Evolutionary conservation across 768 basidiomycete genomes (phyloP).

Genomic region (Thelephora aurantiotincta): DNA sequence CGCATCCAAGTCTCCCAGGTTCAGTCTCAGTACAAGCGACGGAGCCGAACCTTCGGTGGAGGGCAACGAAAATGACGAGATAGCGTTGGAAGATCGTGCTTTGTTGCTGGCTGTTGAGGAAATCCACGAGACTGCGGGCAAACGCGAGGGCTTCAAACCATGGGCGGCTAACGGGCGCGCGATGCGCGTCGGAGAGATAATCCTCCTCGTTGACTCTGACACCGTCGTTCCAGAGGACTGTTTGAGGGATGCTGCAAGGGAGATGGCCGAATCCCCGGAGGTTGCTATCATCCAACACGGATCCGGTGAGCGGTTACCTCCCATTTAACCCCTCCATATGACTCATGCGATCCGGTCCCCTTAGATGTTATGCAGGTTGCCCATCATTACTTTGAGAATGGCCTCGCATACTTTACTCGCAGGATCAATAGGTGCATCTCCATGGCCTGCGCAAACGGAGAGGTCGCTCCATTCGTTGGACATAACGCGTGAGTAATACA

Average conservation of each 20-base stretch:
- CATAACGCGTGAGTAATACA: slow-evolving; percentile 28
- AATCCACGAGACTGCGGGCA: slow-evolving; percentile 24
- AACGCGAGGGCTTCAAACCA: slow-evolving; percentile 13
- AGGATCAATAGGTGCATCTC: slow-evolving; percentile 33
- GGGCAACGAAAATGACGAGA: slow-evolving; percentile 14
- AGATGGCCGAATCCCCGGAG: slow-evolving; percentile 33
- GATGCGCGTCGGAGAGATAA: slow-evolving; percentile 30
- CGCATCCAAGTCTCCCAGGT: too few species aligned
- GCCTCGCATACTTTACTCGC: slow-evolving; percentile 33
- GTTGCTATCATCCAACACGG: slow-evolving; percentile 39
- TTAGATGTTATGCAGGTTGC: slow-evolving; percentile 42
- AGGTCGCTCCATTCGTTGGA: slow-evolving; percentile 30
- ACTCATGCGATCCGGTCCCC: slow-evolving; percentile 14
- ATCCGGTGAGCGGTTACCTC: slow-evolving; percentile 17
- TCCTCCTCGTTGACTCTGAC: slow-evolving; percentile 37
- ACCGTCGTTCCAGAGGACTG: slow-evolving; percentile 40
- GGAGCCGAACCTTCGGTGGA: slow-evolving; percentile 3
- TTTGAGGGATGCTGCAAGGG: slow-evolving; percentile 35
- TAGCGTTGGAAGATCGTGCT: slow-evolving; percentile 33
- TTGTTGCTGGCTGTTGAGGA: slow-evolving; percentile 38
- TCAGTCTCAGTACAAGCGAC: neutral
- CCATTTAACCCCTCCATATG: neutral
- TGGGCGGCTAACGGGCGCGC: slow-evolving; percentile 23
- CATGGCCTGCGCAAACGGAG: slow-evolving; percentile 26
- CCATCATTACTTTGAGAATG: slow-evolving; percentile 37